Evolutionary conservation across 208 protist species (phyloP).

Genomic region (Leishmania amazonensis): DNA sequence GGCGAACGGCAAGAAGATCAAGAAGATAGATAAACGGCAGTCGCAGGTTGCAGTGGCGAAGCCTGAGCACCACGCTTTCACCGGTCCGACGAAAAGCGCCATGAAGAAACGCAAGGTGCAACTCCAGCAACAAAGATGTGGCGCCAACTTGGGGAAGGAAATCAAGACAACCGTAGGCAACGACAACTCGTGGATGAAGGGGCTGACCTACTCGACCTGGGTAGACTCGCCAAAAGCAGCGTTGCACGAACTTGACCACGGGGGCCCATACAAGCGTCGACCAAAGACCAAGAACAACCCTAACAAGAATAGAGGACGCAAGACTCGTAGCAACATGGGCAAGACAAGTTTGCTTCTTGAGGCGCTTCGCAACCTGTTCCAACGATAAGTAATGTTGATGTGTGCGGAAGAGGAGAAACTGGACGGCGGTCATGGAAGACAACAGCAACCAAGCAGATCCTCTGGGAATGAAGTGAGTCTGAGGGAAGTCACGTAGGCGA

Average conservation of each 20-base stretch:
- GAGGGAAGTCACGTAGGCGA: not conserved
- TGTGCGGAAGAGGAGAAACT: not conserved
- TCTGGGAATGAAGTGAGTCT: not conserved
- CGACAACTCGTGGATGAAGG: constrained; percentile 46
- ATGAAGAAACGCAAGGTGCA: constrained; percentile 1
- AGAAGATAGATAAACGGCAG: constrained; percentile 14
- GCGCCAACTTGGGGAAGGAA: constrained; percentile 8
- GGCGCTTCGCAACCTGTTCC: constrained; percentile 30
- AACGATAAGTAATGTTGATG: not conserved
- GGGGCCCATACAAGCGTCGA: constrained; percentile 36
- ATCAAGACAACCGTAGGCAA: constrained; percentile 51
- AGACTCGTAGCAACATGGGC: not conserved
- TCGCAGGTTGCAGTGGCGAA: constrained; percentile 3
- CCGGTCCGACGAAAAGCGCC: constrained; percentile 16
- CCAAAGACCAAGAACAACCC: constrained; percentile 1
- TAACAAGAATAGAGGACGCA: not conserved
- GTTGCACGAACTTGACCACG: constrained; percentile 16
- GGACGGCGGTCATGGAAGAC: not conserved
- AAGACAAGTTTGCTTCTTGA: constrained; percentile 25
- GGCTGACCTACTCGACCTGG: constrained; percentile 38
- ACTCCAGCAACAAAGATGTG: not conserved
- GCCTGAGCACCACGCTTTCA: constrained; percentile 1
- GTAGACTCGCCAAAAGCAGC: constrained; percentile 38
- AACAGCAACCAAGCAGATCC: not conserved
- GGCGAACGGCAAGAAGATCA: constrained; percentile 32